phyloP scores from a whole-genome alignment of 2,329 filamentous ascomycete genomes.

The Epichloe sp. region DNA sequence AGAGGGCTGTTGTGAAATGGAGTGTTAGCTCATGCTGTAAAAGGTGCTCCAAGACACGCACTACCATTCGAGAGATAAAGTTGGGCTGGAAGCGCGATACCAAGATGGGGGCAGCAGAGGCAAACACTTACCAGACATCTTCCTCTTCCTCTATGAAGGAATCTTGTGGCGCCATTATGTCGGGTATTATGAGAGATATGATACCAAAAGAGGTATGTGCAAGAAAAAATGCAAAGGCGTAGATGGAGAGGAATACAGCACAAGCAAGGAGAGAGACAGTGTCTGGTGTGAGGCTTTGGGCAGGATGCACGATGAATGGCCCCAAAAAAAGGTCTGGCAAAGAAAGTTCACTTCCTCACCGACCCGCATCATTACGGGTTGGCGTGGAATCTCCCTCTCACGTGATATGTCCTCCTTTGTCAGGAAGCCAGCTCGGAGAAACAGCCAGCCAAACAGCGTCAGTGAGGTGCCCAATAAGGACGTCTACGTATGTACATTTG shows the following conservation, averaged over 20 bases:
- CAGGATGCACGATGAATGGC: conserved; percentile 8
- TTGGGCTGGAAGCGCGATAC: conserved; percentile 2
- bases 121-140: conserved; percentile 46
- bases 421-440: not conserved
- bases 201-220: conserved; percentile 10
- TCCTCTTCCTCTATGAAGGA: conserved; percentile 61
- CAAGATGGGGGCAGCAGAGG: not conserved
- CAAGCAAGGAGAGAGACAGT: conserved; percentile 10
- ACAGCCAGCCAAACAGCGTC: no score
- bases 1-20: conserved; percentile 54
- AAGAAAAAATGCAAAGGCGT: conserved; percentile 7
- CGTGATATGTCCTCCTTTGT: conserved; percentile 2
- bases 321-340: conserved; percentile 8
- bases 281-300: conserved; percentile 9
- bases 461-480: no score
- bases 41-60: not conserved
- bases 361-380: not conserved
- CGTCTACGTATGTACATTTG: no score
- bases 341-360: conserved; percentile 6
- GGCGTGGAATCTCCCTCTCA: not conserved
- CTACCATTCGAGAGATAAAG: conserved; percentile 5
- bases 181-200: conserved; percentile 7
- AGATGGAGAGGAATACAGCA: conserved; percentile 6
- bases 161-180: conserved; percentile 53
- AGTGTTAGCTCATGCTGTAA: not conserved